Conservation (phyloP, 768 basidiomycete species). For the Boletus vermiculosoides region DNA sequence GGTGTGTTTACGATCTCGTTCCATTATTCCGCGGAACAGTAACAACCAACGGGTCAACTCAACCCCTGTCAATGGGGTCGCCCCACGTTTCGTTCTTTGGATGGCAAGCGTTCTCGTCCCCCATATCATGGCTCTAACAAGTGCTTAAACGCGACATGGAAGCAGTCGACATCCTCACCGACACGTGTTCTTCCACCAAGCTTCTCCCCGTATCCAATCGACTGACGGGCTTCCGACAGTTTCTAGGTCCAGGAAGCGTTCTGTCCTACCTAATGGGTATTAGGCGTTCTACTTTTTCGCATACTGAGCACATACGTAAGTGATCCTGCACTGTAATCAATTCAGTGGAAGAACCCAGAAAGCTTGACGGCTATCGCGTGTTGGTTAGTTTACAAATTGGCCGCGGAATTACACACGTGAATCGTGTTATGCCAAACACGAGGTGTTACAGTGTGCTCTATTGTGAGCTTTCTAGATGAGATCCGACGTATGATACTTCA, state of each 20-base stretch:
- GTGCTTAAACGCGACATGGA: not conserved
- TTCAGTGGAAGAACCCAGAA: conserved; percentile 12
- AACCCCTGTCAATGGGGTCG: not conserved
- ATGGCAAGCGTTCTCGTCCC: not conserved
- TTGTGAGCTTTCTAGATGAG: conserved; percentile 10
- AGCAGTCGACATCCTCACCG: conserved; percentile 1
- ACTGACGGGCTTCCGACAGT: not conserved
- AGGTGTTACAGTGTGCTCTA: conserved; percentile 2
- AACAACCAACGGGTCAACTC: conserved; percentile 5
- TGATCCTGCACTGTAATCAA: conserved; percentile 2
- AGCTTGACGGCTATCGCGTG: conserved; percentile 19
- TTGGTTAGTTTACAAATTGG: conserved; percentile 7
- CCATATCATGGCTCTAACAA: not conserved
- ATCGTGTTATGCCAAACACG: conserved; percentile 11
- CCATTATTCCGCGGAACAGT: conserved; percentile 20
- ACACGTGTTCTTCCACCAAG: conserved; percentile 8
- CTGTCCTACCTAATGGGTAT: conserved; percentile 5
- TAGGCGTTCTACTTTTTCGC: conserved; percentile 3
- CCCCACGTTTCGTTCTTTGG: conserved; percentile 5
- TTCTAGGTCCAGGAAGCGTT: not conserved
- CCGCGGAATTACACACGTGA: conserved; percentile 27
- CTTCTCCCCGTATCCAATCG: conserved; percentile 3
- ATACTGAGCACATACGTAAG: conserved; percentile 6
- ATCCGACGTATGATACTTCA: conserved; percentile 9
- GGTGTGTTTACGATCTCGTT: not conserved